Evolutionary conservation across 345 rosid genomes (phyloP), one percentile per base, ranked within the genome.

Genomic region (Pugionium dolabratum): DNA sequence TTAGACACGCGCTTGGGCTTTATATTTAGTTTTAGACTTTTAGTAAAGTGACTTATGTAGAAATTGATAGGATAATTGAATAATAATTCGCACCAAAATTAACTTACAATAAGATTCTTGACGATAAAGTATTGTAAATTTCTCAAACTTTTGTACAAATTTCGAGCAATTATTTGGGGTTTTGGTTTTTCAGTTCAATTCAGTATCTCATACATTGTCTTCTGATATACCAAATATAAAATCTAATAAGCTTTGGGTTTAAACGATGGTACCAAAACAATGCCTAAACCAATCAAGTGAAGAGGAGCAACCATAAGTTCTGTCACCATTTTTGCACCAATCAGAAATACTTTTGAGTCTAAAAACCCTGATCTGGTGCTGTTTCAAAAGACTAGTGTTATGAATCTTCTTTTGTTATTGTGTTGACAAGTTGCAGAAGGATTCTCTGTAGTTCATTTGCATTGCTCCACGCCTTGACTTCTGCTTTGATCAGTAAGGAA

Each of bases 401-500:
- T 6, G 43, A 61, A 28, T 45, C 77, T 66, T 75, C 64, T 3
- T 35, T 32, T 29, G 66, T 60, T n/a, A 81, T 69, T 61, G 63
- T 65, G 58, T 50, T 40, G 44, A 91, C 74, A 41, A 86, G 66
- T 33, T 68, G 74, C 43, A 81, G 66, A 49, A 89, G 84, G 54
- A 76, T 65, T 33, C 62, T 75, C 32, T 78, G 74, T 0, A 84
- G 87, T 77, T 86, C 89, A 65, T 85, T 81, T 2, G 87, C 90
- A 1, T 48, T 51, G 67, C 80, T 82, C 98, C 98, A 91, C 69
- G 81, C 92, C 1, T 71, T 85, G 48, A 85, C 84, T 68, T 69
- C 61, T 29, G 96, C 96, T 79, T 86, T 89, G 69, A 91, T 69
- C 55, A 79, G 85, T 5, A 3, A 18, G 0, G 79, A 43, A 5